Base-by-base conservation (phyloP, 2,329 filamentous ascomycete species). In the Blastomyces parvus region DNA sequence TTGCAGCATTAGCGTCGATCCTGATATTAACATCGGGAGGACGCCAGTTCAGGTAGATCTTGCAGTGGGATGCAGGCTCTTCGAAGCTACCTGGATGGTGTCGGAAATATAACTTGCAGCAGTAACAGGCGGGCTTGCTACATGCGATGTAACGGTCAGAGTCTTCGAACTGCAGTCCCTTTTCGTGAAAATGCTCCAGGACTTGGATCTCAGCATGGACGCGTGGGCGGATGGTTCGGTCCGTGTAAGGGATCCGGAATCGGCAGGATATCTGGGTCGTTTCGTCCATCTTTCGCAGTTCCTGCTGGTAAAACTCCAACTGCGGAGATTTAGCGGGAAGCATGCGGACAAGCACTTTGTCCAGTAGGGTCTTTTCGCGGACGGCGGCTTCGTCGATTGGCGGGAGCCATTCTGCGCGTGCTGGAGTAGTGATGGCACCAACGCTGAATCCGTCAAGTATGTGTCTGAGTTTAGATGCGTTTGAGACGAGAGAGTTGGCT, bases 111-210 rank as follows among this genome's bases (percentile, higher is more conserved):
- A 72, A 63, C 62, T 69, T 67, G 67, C 81, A 84, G 60, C 78
- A 80, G 63, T 80, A 78, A 62, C 81, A 84, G 2, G 82, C 77
- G 0, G 76, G 75, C 68, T 84, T 84, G 67, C 81, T 84, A 64
- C 77, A 81, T 2, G 77, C 81, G 14, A 84, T 77, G 65, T 77
- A 83, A 2, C 70, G 69, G 63, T 83, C 80, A 4, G 70, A 62
- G 1, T 70, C 71, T 2, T 73, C 71, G 65, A 80, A 83, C 0
- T 19, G 30, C 1, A 77, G 67, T 0, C 66, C 44, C 0, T 67
- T 67, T 5, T 65, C 60, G 64, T 76, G 70, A 65, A 83, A 83
- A 60, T 79, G 71, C 48, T 84, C 79, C 0, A 83, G 68, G 2
- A 82, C 69, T 61, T 79, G 74, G 3, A 83, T 70, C 66, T 83